Evolutionary conservation across 2,329 filamentous ascomycete genomes (phyloP).

Genomic region (Calonectria hongkongensis): DNA sequence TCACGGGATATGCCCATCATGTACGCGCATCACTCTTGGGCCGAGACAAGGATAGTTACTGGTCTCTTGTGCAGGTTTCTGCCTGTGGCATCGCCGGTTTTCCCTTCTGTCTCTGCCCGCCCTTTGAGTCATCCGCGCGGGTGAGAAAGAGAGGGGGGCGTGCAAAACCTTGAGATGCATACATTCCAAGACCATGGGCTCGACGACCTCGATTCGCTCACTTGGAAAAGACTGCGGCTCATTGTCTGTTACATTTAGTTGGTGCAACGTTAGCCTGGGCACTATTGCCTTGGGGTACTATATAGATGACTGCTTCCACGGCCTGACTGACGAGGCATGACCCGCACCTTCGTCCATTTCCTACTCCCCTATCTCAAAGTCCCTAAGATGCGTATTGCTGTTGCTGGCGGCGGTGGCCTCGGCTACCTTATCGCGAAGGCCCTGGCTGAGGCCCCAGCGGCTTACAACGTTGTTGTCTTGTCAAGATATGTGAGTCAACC

Average conservation of each 20-base stretch:
- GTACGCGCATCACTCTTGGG: conserved; percentile 42
- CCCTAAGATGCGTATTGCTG: conserved; percentile 69
- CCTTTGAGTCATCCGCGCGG: conserved; percentile 42
- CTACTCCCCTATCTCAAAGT: background rate
- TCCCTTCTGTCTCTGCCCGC: conserved; percentile 37
- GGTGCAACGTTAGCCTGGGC: conserved; percentile 33
- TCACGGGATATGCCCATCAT: conserved; percentile 44
- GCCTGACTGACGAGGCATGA: conserved; percentile 43
- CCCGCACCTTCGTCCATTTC: conserved; percentile 25
- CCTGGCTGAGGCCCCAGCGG: conserved; percentile 74
- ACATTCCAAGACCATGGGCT: conserved; percentile 25
- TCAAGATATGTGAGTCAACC: conserved; percentile 69
- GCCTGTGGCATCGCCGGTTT: conserved; percentile 48
- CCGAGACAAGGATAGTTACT: conserved; percentile 35
- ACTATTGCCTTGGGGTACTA: conserved; percentile 39
- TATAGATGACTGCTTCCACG: conserved; percentile 46
- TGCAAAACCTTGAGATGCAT: conserved; percentile 35
- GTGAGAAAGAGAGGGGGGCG: conserved; percentile 32
- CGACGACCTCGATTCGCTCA: conserved; percentile 37
- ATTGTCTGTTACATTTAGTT: conserved; percentile 34
- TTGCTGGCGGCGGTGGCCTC: conserved; percentile 68
- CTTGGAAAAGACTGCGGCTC: conserved; percentile 47
- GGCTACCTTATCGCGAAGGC: conserved; percentile 69
- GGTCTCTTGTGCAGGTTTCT: conserved; percentile 48
- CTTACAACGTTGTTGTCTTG: conserved; percentile 82